Percentiles rank a stretch among this genome's conserved stretches.
Evolutionary conservation across 164 flowering plant genomes (phyloP).

Genomic region (Tinospora cordifolia): DNA sequence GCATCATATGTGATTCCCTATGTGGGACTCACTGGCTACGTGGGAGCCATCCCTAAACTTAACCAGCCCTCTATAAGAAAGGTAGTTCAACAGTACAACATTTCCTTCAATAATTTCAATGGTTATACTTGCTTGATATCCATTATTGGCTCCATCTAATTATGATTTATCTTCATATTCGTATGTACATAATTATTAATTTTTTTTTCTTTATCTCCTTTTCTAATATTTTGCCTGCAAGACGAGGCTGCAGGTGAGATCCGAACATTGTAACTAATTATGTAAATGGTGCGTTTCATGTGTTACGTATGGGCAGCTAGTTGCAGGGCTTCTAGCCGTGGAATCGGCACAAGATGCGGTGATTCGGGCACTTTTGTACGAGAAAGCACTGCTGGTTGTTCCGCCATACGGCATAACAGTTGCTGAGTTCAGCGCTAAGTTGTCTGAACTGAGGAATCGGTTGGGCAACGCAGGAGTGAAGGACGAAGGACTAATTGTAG

Average conservation of each 20-base stretch:
- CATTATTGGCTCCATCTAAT: too few relatives aligned
- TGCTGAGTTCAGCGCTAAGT: conserved; percentile 50
- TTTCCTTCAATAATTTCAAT: too few relatives aligned
- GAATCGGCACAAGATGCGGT: conserved; percentile 91
- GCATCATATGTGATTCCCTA: conserved; percentile 74
- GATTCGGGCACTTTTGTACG: conserved; percentile 47
- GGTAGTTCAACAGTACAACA: conserved; percentile 12
- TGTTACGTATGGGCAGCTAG: conserved; percentile 29
- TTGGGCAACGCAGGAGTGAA: conserved; percentile 44
- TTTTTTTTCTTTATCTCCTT: too few relatives aligned
- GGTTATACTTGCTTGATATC: too few relatives aligned
- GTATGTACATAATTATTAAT: too few relatives aligned
- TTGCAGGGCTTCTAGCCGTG: conserved; percentile 67
- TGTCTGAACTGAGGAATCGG: conserved; percentile 52
- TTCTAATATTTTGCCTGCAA: too few relatives aligned
- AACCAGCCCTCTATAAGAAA: conserved; percentile 20
- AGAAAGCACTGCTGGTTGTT: conserved; percentile 27
- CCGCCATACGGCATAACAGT: conserved; percentile 54
- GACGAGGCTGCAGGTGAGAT: too few relatives aligned
- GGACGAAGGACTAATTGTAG: conserved; percentile 65
- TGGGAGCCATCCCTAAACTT: conserved; percentile 54
- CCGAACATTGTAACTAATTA: too few relatives aligned
- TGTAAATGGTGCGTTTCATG: not conserved
- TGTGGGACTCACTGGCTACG: conserved; percentile 86
- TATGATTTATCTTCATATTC: too few relatives aligned